These are phyloP conservation scores for Diplodia mutila DNA, from an alignment of 2,329 filamentous ascomycete species.

Conservation along the genomic window DNA sequence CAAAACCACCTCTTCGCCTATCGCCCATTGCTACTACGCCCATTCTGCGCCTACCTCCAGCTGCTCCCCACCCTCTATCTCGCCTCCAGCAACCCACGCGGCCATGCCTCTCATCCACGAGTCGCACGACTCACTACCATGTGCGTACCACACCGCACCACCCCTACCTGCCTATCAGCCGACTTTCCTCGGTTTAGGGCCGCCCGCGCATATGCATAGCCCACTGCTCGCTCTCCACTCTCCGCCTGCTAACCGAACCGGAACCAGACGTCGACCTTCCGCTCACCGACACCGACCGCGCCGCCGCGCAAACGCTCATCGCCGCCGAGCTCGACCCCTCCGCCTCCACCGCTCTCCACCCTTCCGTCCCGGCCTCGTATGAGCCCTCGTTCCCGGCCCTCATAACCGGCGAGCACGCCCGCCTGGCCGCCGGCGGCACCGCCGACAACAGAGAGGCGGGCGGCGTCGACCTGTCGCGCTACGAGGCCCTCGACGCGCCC, in stretches of 20 bases:
- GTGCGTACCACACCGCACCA: constrained; percentile 51
- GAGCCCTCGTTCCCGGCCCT: constrained; percentile 65
- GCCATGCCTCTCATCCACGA: constrained; percentile 69
- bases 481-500: constrained; percentile 73
- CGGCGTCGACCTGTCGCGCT: constrained; percentile 75
- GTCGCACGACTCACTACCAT: constrained; percentile 79
- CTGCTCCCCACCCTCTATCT: neutral
- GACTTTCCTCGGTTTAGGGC: neutral
- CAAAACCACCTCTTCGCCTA: neutral
- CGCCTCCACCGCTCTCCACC: constrained; percentile 53
- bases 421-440: constrained; percentile 62
- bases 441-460: constrained; percentile 53
- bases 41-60: neutral
- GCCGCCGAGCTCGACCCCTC: constrained; percentile 61
- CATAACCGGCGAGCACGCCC: constrained; percentile 69
- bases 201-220: constrained; percentile 17
- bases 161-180: constrained; percentile 11
- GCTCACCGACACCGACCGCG: constrained; percentile 65
- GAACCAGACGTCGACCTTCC: constrained; percentile 76
- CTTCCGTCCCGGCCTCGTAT: constrained; percentile 59
- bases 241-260: constrained; percentile 21
- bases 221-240: constrained; percentile 22
- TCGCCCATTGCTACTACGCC: neutral
- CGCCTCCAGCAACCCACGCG: neutral
- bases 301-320: constrained; percentile 71